Base-by-base conservation (phyloP, 129 eudicot species). In the Tagetes patula region DNA sequence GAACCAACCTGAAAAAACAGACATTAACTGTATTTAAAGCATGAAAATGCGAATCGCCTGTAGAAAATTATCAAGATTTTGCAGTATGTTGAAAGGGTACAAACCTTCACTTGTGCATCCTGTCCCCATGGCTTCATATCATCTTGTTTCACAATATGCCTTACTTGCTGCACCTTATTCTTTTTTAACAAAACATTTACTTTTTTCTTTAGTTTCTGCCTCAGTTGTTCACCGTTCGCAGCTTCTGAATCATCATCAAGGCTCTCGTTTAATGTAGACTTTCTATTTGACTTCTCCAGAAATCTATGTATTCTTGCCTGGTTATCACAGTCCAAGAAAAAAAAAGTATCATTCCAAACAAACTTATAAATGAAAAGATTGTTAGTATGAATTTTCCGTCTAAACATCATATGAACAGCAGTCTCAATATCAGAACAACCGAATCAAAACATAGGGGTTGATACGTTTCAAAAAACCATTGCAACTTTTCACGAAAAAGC, bases 91-190 rank as follows among this genome's bases (percentile, higher is more conserved):
- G 58, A 56, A 14, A 69, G 43, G 67, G 63, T 72, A 70, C 79
- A 79, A 63, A 91, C 97, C 96, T 89, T 92, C 41, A 83, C 88
- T 87, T 87, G 96, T 70, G 76, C 82, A 66, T 92, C 98, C 81
- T 85, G 96, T 58, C 98, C 98, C 98, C 98, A 92, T 8, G 98
- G 88, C 75, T 83, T 85, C 46, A 59, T n/a, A 52, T 87, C 87
- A 74, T 87, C 95, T 30, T 77, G 87, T 70, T 86, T 87, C 67
- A 92, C 95, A 6, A 92, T 83, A 75, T 64, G 69, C 66, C 88
- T 78, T 56, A 87, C 87, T 81, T 76, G 85, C 14, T 85, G 89
- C 55, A 78, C 39, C 79, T 84, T 85, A 65, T 92, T 84, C 84
- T 89, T 81, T 82, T 89, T 89, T 66, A 92, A 85, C 75, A 92